Percentiles rank a stretch among this genome's conserved stretches.
phyloP scores from a whole-genome alignment of 2,329 filamentous ascomycete genomes.

The Lachnellula occidentalis region DNA sequence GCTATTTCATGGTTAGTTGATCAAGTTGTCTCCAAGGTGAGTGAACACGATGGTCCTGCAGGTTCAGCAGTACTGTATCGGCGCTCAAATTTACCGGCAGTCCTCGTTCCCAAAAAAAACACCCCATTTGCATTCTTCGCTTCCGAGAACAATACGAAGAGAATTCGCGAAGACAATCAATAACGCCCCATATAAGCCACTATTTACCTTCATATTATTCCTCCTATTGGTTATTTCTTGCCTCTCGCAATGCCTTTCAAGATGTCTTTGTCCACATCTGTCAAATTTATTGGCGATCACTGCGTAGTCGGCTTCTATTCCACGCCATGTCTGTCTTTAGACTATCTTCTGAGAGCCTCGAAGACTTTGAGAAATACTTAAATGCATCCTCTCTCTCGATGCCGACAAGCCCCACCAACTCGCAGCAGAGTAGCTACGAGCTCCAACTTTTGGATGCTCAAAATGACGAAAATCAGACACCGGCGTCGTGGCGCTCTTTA shows the following conservation, averaged over 20 bases:
- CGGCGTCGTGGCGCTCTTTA: conserved; percentile 36
- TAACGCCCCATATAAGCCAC: background rate
- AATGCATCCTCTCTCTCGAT: background rate
- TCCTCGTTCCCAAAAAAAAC: background rate
- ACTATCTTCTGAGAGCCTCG: background rate
- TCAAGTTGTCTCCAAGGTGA: too few relatives aligned
- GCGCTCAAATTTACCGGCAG: too few relatives aligned
- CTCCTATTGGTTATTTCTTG: background rate
- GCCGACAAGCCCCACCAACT: background rate
- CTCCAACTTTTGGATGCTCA: background rate
- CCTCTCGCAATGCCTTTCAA: background rate
- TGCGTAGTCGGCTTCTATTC: background rate
- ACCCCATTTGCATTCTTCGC: conserved; percentile 6
- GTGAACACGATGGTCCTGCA: background rate
- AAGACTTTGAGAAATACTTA: background rate
- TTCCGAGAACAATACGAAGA: conserved; percentile 13
- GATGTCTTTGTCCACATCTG: background rate
- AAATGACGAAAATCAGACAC: background rate
- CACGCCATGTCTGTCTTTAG: background rate
- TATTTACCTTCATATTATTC: background rate
- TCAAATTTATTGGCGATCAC: background rate
- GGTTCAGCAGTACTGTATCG: background rate
- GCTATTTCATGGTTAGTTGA: too few relatives aligned
- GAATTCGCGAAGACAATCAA: background rate
- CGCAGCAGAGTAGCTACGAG: background rate